Evolutionary conservation across 2,329 filamentous ascomycete species (phyloP), one percentile per base, ranked within the genome.

Genomic region (Teratosphaeria zuluensis): DNA sequence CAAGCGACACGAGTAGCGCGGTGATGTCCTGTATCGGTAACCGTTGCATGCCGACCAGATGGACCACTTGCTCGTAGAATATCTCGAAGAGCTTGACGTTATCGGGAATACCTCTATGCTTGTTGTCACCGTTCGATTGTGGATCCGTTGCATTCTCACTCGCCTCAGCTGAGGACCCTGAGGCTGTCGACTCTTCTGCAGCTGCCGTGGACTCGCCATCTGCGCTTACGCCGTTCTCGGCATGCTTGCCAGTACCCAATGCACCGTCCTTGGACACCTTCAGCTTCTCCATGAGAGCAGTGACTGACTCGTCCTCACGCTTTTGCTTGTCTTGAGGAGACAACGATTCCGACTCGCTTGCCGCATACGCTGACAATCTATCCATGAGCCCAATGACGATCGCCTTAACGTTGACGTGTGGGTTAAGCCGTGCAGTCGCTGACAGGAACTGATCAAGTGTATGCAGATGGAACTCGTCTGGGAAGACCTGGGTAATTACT

Each of bases 381-480:
- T 99, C 92, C 95, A 99, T 99, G 61, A 99, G 80, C 30, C 92
- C 94, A 70, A 97, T 96, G 9, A 99, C 92, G 59, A 99, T 99
- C 53, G 89, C 89, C 77, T 99, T 99, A 76, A 99, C 86, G 66
- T 99, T 96, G 68, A 99, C 94, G 69, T 97, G 90, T 0, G 92
- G 94, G 69, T 99, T 96, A 42, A 99, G 80, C 59, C 92, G 83
- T 14, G 92, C 90, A 35, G 96, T 95, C 6, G 94, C 94, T 8
- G 88, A 94, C 35, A 99, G 84, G 72, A 99, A 90, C 71, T 96
- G 88, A 70, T 97, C 94, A 33, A 99, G 83, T 0, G 94, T 99
- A 72, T 99, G 92, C 24, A 99, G 84, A 74, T 99, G 95, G 73
- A 92, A 99, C 71, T 99, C 94, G 75, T 99, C 94, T 0, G 94